phyloP scores from a whole-genome alignment of 257 asterid genomes.

The Solanum microdontum region DNA sequence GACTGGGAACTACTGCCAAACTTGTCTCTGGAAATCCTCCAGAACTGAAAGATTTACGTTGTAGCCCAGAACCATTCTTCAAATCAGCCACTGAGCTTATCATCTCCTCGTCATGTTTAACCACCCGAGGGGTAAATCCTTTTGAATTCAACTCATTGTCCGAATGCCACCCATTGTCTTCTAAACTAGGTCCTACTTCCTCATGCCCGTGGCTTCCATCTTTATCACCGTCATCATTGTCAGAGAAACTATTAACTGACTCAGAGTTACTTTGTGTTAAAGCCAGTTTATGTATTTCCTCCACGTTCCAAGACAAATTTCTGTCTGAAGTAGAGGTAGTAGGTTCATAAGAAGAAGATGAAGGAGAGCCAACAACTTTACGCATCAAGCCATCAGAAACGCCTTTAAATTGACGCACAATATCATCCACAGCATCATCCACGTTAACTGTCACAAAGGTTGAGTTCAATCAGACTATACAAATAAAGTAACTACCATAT shows the following conservation, averaged over 20 bases:
- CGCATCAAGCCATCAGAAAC: slow-evolving; percentile 80
- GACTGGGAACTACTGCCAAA: slow-evolving; percentile 42
- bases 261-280: slow-evolving; percentile 45
- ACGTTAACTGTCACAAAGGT: slow-evolving; percentile 53
- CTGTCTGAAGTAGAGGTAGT: slow-evolving; percentile 33
- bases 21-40: slow-evolving; percentile 38
- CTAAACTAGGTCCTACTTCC: slow-evolving; percentile 33
- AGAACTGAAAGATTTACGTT: slow-evolving; percentile 26
- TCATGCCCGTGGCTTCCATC: slow-evolving; percentile 42
- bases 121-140: slow-evolving; percentile 40
- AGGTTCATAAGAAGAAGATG: slow-evolving; percentile 34
- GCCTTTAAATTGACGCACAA: slow-evolving; percentile 94
- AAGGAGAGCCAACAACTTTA: slow-evolving; percentile 61
- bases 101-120: slow-evolving; percentile 35
- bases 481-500: background rate
- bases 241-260: slow-evolving; percentile 68
- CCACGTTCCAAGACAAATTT: slow-evolving; percentile 60
- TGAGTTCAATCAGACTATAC: background rate
- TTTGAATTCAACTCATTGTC: slow-evolving; percentile 55
- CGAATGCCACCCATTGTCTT: slow-evolving; percentile 47
- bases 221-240: slow-evolving; percentile 68
- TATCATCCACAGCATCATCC: slow-evolving; percentile 99
- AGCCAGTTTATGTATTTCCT: slow-evolving; percentile 47
- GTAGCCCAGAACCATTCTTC: slow-evolving; percentile 21
- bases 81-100: slow-evolving; percentile 31